These are phyloP conservation scores for Pythium plurisporium DNA, from an alignment of 352 stramenopile genomes.

Conservation along the genomic window DNA sequence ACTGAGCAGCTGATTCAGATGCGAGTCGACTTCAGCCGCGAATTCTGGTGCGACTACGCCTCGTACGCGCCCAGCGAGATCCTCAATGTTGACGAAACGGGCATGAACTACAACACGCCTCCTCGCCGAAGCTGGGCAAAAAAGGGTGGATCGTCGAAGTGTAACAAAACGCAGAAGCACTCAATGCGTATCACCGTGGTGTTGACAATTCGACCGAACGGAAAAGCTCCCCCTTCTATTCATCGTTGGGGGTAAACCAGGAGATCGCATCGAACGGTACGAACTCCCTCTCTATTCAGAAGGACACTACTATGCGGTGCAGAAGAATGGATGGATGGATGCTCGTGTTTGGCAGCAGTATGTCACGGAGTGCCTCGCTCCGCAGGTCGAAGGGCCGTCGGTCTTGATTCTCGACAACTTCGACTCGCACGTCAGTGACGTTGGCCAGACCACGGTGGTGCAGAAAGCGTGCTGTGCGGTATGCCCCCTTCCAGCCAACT, in stretches of 20 bases:
- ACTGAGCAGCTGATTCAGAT: not conserved
- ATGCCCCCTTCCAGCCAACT: not conserved
- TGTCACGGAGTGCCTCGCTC: not conserved
- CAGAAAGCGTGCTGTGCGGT: not conserved
- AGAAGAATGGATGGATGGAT: conserved; percentile 27
- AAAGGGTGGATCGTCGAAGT: not conserved
- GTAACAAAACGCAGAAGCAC: not conserved
- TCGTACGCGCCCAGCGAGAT: not conserved
- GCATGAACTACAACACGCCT: not conserved
- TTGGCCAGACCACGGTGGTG: not conserved
- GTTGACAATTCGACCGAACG: conserved; percentile 13
- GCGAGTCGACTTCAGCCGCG: not conserved
- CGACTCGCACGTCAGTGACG: conserved; percentile 17
- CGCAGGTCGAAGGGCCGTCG: not conserved
- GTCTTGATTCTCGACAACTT: conserved; percentile 24
- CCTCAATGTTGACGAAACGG: not conserved
- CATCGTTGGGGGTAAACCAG: conserved; percentile 12
- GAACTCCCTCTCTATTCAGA: conserved; percentile 17
- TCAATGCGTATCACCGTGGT: conserved; percentile 10
- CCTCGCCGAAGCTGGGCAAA: no score
- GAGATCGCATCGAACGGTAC: conserved; percentile 11
- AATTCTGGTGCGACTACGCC: not conserved
- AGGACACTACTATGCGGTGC: conserved; percentile 16
- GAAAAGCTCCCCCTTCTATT: conserved; percentile 25
- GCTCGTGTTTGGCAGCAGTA: conserved; percentile 4